Evolutionary conservation across 1,284 basidiomycete species (phyloP), one percentile per base, ranked within the genome.

Genomic region (Apiotrichum laibachii): DNA sequence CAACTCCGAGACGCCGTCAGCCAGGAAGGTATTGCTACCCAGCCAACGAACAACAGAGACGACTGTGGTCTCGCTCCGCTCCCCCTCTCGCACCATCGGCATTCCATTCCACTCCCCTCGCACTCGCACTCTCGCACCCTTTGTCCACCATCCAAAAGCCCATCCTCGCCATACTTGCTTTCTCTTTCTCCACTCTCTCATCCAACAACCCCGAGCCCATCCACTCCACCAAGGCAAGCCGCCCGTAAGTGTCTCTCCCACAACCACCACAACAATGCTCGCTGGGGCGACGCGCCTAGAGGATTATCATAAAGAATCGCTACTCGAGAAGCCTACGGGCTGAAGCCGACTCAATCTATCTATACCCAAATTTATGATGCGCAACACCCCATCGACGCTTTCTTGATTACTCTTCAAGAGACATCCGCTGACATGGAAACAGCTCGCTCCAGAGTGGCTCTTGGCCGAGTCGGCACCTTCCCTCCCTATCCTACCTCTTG

Each of bases 281-380:
- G 10, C 5, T 8, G 19, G 26, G 26, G 26, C 26, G 7, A 31
- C 26, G 2, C 45, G 42, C 40, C 60, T 70, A 70, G 54, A 65
- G 67, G 74, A 76, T 76, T 74, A 75, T 60, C 34, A 62, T 65
- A 54, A 72, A 76, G 75, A 77, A 77, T 77, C 75, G 75, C 73
- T 77, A 77, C 75, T 75, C 75, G 72, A 61, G 72, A 75, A 57
- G 52, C 56, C 57, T 66, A 44, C 67, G 68, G 67, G 64, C 58
- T 62, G 56, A 64, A 65, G 75, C 72, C 75, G 75, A 77, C 64
- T 70, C 50, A 67, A 70, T 67, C 57, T 72, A 73, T 72, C 72
- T 77, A 76, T 74, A 74, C 69, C 70, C 72, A 75, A 73, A 75
- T 75, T 74, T 63, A 63, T 63, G 62, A 63, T 63, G 62, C 56